Conservation (phyloP, 441 rosid genomes). For the Corymbia calophylla region DNA sequence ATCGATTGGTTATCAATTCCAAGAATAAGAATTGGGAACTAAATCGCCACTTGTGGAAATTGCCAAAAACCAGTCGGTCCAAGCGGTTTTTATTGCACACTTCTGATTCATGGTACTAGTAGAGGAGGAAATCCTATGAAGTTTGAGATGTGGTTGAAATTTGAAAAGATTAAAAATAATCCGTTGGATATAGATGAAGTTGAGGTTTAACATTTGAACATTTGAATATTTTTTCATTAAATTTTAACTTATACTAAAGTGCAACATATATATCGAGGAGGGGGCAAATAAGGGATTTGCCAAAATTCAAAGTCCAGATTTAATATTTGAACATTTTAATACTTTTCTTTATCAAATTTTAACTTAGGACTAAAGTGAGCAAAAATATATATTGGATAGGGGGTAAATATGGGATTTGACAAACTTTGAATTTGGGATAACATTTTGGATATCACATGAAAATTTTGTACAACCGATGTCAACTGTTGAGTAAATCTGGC, state of each 20-base stretch:
- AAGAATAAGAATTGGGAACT: no score
- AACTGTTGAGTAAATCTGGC: fast-evolving
- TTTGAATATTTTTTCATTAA: background rate
- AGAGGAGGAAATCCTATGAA: no score
- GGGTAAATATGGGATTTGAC: fast-evolving
- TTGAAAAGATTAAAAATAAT: no score
- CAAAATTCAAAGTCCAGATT: background rate
- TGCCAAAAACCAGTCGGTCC: no score
- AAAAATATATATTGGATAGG: background rate
- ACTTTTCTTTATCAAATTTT: background rate
- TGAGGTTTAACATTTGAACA: background rate
- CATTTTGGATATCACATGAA: background rate
- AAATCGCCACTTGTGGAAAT: fast-evolving
- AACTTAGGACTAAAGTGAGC: background rate
- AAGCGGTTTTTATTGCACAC: no score
- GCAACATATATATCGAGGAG: no score
- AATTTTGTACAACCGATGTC: background rate
- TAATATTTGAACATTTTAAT: background rate
- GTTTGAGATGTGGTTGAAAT: no score
- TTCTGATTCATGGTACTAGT: no score
- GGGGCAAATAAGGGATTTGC: fast-evolving
- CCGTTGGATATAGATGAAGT: background rate
- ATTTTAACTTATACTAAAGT: background rate
- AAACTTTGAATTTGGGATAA: fast-evolving
- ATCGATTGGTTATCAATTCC: no score